Base-by-base conservation (phyloP, 495 filamentous ascomycete genomes). In the Penicillium subrubescens region DNA sequence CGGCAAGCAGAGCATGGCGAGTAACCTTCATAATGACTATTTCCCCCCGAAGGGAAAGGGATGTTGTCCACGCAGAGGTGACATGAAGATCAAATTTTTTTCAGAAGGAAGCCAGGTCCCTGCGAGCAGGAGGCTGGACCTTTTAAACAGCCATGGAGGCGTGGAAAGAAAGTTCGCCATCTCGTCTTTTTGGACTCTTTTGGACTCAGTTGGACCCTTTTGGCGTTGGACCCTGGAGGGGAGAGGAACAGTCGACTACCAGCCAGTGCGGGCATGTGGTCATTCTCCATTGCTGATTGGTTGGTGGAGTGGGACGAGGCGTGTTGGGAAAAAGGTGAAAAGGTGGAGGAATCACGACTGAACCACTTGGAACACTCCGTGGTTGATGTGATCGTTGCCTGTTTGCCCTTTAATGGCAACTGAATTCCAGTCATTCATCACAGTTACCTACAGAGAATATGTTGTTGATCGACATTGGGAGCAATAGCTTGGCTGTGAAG, bases 11-110 rank as follows among this genome's bases (percentile, higher is more conserved):
- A 7, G 25, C 48, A 52, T 52, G 7, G 33, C 5, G 51, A 37
- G 57, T 10, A 33, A 46, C 50, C 51, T 60, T 64, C 62, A 64
- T 64, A 21, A 37, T 64, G 56, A 39, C 54, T 51, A 10, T 37
- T 37, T 37, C 10, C 51, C 50, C 61, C 53, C 53, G 21, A 48
- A 3, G 21, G 39, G 14, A 15, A 33, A 37, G 60, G 29, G 41
- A 62, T 15, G 7, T 11, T 19, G 54, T 27, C n/a, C 14, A 21
- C 23, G 29, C 29, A 35, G 25, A 46, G 33, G 55, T 57, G 34
- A 35, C 60, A 62, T 62, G 54, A 34, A 59, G 62, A 33, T 54
- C 15, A 58, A 31, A 21, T 23, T 14, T n/a, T 44, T 21, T 19
- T 43, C 15, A n/a, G 15, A 3, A 5, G 27, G 27, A 12, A 10